phyloP scores from a whole-genome alignment of 108 stramenopile genomes.

The Cyclotella cryptica region DNA sequence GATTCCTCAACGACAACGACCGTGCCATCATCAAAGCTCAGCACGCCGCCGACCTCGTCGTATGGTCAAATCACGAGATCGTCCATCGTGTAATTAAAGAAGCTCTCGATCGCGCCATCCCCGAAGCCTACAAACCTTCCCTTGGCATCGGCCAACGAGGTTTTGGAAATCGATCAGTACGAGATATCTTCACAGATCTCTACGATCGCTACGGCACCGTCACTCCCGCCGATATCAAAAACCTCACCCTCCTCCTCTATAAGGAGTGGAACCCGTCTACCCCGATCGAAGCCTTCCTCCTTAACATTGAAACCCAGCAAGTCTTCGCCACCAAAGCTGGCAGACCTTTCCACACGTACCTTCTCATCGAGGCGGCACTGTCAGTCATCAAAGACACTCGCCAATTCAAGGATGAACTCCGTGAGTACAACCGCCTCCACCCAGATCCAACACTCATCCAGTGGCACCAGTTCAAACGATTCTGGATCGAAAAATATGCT shows the following conservation, averaged over 20 bases:
- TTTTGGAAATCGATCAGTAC: background rate
- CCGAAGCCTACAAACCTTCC: background rate
- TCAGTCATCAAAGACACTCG: background rate
- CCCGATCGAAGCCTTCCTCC: background rate
- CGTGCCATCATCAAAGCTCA: background rate
- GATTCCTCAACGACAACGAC: background rate
- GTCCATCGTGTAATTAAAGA: background rate
- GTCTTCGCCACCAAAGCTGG: background rate
- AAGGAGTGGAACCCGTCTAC: background rate
- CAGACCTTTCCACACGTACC: background rate
- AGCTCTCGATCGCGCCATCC: background rate
- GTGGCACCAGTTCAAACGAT: too few relatives aligned
- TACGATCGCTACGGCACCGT: background rate
- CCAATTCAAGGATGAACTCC: slow-evolving; percentile 4
- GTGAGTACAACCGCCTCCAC: background rate
- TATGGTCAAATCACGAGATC: background rate
- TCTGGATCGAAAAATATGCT: slow-evolving; percentile 4
- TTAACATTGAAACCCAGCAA: slow-evolving; percentile 4
- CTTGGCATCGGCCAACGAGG: background rate
- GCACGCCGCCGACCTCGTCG: background rate
- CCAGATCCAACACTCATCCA: background rate
- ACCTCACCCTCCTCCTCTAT: background rate
- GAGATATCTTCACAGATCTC: background rate
- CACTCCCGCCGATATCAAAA: background rate
- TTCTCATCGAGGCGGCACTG: background rate